These are phyloP conservation scores for Xylariales sp. DNA, from an alignment of 2,329 filamentous ascomycete genomes.

Conservation along the genomic window DNA sequence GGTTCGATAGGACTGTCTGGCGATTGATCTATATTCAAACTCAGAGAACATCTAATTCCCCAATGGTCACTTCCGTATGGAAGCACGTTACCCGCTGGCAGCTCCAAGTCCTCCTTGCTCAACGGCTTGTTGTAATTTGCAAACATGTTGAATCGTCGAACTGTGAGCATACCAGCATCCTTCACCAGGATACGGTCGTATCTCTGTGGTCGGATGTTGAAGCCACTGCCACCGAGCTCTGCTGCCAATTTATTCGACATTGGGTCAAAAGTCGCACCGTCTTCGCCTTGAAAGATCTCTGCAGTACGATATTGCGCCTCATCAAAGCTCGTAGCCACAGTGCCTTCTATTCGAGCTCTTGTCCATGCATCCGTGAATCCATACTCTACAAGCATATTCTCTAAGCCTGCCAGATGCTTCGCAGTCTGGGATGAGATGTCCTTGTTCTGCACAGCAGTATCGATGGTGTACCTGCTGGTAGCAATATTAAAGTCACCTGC, in stretches of 20 bases:
- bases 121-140: slow-evolving; percentile 28
- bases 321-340: slow-evolving; percentile 32
- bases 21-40: slow-evolving; percentile 10
- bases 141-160: slow-evolving; percentile 53
- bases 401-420: slow-evolving; percentile 37
- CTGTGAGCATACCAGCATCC: slow-evolving; percentile 30
- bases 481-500: slow-evolving; percentile 63
- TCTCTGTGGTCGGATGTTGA: slow-evolving; percentile 55
- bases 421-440: slow-evolving; percentile 47
- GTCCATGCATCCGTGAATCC: slow-evolving; percentile 51
- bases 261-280: slow-evolving; percentile 63
- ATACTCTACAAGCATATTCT: slow-evolving; percentile 37
- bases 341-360: slow-evolving; percentile 36
- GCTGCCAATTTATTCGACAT: slow-evolving; percentile 51
- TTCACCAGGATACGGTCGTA: slow-evolving; percentile 61
- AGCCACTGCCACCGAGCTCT: slow-evolving; percentile 38
- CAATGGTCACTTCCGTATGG: slow-evolving; percentile 52
- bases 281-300: slow-evolving; percentile 51
- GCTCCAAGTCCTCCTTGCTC: background rate
- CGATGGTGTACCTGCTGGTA: slow-evolving; percentile 53
- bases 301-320: slow-evolving; percentile 14
- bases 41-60: slow-evolving; percentile 45
- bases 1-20: slow-evolving; percentile 11
- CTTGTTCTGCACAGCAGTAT: slow-evolving; percentile 45
- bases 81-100: too few relatives aligned